Evolutionary conservation across 1,284 basidiomycete species (phyloP).

Genomic region (Bjerkandera adusta): DNA sequence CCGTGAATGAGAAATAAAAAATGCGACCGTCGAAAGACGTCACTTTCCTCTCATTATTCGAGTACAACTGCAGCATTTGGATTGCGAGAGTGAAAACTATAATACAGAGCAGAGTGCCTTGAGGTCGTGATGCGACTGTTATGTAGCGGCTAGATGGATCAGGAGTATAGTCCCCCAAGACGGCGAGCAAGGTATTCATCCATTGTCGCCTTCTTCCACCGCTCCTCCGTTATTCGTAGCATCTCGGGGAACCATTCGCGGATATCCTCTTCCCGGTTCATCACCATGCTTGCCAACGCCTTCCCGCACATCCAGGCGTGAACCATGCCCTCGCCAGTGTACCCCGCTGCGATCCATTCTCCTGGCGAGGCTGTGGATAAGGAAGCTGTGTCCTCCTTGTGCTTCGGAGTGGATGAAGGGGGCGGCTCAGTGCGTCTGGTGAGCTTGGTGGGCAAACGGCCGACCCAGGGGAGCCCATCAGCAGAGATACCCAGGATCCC

Average conservation of each 20-base stretch:
- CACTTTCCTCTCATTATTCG: too few relatives aligned
- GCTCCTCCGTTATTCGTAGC: slow-evolving; percentile 46
- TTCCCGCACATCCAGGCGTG: slow-evolving; percentile 60
- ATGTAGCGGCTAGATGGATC: too few relatives aligned
- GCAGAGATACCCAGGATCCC: slow-evolving; percentile 50
- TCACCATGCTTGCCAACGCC: slow-evolving; percentile 56
- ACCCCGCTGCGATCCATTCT: slow-evolving; percentile 56
- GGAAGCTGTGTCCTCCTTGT: slow-evolving; percentile 13
- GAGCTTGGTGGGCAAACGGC: slow-evolving; percentile 36
- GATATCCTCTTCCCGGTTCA: slow-evolving; percentile 34
- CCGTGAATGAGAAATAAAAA: too few relatives aligned
- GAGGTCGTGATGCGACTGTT: too few relatives aligned
- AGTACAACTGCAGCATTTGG: too few relatives aligned
- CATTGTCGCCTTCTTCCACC: slow-evolving; percentile 43
- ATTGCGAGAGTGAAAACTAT: too few relatives aligned
- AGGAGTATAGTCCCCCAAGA: too few relatives aligned
- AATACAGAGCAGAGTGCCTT: too few relatives aligned
- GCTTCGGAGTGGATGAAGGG: background rate
- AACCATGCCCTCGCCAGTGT: slow-evolving; percentile 66
- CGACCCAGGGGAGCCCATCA: slow-evolving; percentile 46
- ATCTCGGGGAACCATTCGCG: slow-evolving; percentile 48
- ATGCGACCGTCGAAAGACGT: too few relatives aligned
- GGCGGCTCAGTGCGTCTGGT: slow-evolving; percentile 32
- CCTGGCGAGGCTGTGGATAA: slow-evolving; percentile 32
- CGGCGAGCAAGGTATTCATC: slow-evolving; percentile 30